Evolutionary conservation across 805 yeast genomes (phyloP).

Genomic region (Cyberlindnera lachancei): DNA sequence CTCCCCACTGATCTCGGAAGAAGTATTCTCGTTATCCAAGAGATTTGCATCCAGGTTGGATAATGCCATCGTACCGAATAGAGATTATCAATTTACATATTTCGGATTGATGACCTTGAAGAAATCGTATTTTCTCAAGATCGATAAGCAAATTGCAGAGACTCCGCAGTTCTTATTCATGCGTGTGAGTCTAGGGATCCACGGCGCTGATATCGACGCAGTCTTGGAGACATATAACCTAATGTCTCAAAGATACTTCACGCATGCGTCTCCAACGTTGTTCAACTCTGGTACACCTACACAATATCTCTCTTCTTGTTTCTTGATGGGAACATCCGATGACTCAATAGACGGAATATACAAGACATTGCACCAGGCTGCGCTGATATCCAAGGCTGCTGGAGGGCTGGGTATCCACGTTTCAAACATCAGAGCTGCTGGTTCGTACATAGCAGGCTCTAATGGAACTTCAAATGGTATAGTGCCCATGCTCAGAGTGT

Average conservation of each 20-base stretch:
- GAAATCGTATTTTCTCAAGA: conserved; percentile 71
- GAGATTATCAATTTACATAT: conserved; percentile 73
- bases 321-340: conserved; percentile 81
- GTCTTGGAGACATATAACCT: conserved; percentile 79
- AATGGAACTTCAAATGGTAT: conserved; percentile 91
- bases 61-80: conserved; percentile 62
- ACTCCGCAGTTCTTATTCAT: conserved; percentile 87
- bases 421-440: conserved; percentile 83
- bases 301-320: conserved; percentile 87
- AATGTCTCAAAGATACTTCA: conserved; percentile 83
- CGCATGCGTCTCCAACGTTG: conserved; percentile 95
- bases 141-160: conserved; percentile 62
- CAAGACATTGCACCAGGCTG: conserved; percentile 80
- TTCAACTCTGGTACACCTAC: conserved; percentile 88
- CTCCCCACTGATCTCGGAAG: conserved; percentile 54
- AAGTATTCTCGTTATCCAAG: conserved; percentile 54
- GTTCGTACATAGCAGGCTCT: conserved; percentile 85
- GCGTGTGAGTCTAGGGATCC: conserved; percentile 92
- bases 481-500: conserved; percentile 92
- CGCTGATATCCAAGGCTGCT: conserved; percentile 87
- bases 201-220: conserved; percentile 54
- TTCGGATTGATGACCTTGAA: conserved; percentile 90
- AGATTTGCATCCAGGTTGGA: conserved; percentile 60
- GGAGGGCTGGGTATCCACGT: conserved; percentile 94
- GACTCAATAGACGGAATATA: conserved; percentile 96